A percentile compares a stretch with the other conserved stretches of the same genome.
Conservation (phyloP, 192 early-diverging fungal species). For the Coemansia sp. region DNA sequence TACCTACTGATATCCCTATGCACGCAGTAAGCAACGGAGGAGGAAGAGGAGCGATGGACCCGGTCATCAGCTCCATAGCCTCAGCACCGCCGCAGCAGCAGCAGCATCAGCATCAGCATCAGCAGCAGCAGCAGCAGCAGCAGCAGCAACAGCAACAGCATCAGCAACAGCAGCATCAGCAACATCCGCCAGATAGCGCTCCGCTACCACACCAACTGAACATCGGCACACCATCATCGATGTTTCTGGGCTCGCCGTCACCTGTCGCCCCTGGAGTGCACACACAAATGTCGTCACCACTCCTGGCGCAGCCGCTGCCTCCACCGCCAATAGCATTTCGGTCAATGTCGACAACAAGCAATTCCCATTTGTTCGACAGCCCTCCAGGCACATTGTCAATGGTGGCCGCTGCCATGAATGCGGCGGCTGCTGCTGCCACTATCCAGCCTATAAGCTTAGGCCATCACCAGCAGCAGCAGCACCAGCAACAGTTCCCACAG, state of each 20-base stretch:
- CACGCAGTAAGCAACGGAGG: background rate
- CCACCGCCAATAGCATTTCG: constrained; percentile 30
- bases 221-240: background rate
- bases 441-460: constrained; percentile 34
- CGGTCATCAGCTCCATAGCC: constrained; percentile 12
- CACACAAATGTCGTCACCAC: constrained; percentile 1
- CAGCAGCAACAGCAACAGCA: constrained; percentile 9
- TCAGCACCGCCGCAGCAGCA: constrained; percentile 9
- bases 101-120: background rate
- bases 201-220: background rate
- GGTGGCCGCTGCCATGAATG: constrained; percentile 17
- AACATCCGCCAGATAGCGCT: background rate
- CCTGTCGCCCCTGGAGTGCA: background rate
- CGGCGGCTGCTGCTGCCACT: constrained; percentile 9
- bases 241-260: constrained; percentile 31
- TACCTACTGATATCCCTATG: constrained; percentile 11
- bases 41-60: background rate
- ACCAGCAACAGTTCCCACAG: background rate
- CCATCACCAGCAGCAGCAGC: background rate
- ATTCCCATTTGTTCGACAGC: constrained; percentile 20
- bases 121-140: constrained; percentile 11
- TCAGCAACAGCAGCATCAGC: background rate
- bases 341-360: constrained; percentile 26
- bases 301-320: background rate
- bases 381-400: constrained; percentile 19